These are phyloP conservation scores for Pythium plurisporium DNA, from an alignment of 352 stramenopile species.

Conservation along the genomic window DNA sequence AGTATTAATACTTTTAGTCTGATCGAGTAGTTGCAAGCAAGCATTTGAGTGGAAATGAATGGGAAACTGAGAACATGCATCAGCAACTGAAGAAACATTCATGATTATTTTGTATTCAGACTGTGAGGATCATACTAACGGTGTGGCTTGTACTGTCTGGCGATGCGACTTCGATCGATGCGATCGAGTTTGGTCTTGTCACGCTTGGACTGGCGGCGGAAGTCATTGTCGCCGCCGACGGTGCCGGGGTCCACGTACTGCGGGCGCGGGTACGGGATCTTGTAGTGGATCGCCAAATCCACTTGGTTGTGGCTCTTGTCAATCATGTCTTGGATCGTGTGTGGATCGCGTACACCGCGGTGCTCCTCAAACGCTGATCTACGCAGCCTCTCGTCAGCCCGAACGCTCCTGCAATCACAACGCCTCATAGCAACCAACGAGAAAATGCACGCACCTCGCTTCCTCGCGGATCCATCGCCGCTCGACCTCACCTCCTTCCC, in stretches of 20 bases:
- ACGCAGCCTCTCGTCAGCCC: too few relatives aligned
- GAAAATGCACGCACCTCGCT: slow-evolving; percentile 32
- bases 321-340: slow-evolving; percentile 45
- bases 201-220: slow-evolving; percentile 52
- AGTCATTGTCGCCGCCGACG: slow-evolving; percentile 67
- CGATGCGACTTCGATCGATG: slow-evolving; percentile 36
- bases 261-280: slow-evolving; percentile 77
- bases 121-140: slow-evolving; percentile 1
- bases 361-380: slow-evolving; percentile 80
- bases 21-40: background rate
- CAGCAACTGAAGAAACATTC: too few relatives aligned
- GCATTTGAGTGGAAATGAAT: background rate
- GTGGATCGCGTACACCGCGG: slow-evolving; percentile 26
- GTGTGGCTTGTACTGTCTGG: slow-evolving; percentile 40
- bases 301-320: slow-evolving; percentile 62
- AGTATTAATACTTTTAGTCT: too few relatives aligned
- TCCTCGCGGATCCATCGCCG: slow-evolving; percentile 65
- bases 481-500: slow-evolving; percentile 56
- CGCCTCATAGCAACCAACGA: background rate
- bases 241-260: slow-evolving; percentile 77
- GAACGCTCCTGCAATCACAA: too few relatives aligned
- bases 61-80: background rate
- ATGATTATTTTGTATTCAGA: too few relatives aligned
- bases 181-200: slow-evolving; percentile 45
- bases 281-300: slow-evolving; percentile 78